Evolutionary conservation across 1,284 basidiomycete genomes (phyloP), one percentile per base, ranked within the genome.

Genomic region (Ceratobasidium theobromae): DNA sequence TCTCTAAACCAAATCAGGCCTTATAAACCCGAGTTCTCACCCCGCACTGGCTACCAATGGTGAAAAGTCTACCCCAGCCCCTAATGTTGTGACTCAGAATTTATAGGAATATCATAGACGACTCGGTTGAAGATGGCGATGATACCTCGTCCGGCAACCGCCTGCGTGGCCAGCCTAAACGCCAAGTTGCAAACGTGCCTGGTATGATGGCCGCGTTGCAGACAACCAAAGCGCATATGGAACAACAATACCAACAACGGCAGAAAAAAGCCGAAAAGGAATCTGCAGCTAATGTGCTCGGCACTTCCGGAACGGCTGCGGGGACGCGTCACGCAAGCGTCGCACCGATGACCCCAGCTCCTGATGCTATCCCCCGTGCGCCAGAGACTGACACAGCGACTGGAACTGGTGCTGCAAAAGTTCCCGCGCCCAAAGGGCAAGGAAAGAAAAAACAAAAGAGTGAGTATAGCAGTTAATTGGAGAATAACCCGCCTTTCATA

Each of bases 141-240:
- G 60, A 64, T 21, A 16, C 43, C 23, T 38, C 58, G 9, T 43
- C 48, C 14, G 12, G 27, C 8, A 4, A 28, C 16, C 60, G 49
- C n/a, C 12, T 14, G 5, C 60, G 60, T 3, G 45, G 30, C n/a
- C 60, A 64, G 18, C 60, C 60, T n/a, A 64, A 64, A n/a, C 48
- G 49, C 38, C 60, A 64, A 41, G 38, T 64, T 4, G 49, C 60
- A 23, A 53, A 25, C 12, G 49, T 91, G 25, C 79, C 83, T 0
- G 74, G 82, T 30, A 75, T 91, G 60, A 87, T 93, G 71, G 76
- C 78, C 32, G 78, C 80, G 16, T 87, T 87, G 3, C 84, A 86
- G 71, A 89, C 88, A 0, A 86, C 83, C 30, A 93, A 94, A 76
- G 93, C 91, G 6, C 84, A 64, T 43, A 64, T 51, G 49, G 60